Conservation (phyloP, 257 asterid genomes). For the Parsonsia alboflavescens region DNA sequence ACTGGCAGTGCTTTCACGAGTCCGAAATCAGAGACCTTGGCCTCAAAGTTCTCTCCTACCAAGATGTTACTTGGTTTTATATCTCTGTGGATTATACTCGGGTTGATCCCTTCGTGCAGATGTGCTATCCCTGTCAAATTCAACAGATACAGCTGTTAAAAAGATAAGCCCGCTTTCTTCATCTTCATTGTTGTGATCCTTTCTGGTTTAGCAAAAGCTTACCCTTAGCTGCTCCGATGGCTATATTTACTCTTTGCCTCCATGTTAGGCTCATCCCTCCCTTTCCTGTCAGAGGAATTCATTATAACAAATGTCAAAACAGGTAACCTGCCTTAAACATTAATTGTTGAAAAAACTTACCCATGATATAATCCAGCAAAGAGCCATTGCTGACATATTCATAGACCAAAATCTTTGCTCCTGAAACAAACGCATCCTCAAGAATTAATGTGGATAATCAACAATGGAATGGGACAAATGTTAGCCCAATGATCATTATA, state of each 20-base stretch:
- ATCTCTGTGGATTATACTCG: slow-evolving; percentile 71
- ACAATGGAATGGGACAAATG: no score
- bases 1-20: slow-evolving; percentile 62
- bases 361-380: slow-evolving; percentile 61
- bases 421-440: slow-evolving; percentile 21
- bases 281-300: slow-evolving; percentile 35
- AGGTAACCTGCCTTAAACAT: no score
- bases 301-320: no score
- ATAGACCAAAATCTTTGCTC: slow-evolving; percentile 56
- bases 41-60: slow-evolving; percentile 60
- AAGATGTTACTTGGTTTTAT: slow-evolving; percentile 72
- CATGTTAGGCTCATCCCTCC: slow-evolving; percentile 62
- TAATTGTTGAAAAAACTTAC: slow-evolving; percentile 22
- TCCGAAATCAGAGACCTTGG: slow-evolving; percentile 73
- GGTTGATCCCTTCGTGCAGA: slow-evolving; percentile 55
- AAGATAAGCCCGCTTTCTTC: background rate
- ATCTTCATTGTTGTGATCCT: background rate
- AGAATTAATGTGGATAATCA: background rate
- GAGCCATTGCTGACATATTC: slow-evolving; percentile 76
- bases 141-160: background rate
- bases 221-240: slow-evolving; percentile 88
- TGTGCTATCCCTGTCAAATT: slow-evolving; percentile 54
- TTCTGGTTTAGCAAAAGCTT: background rate
- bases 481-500: no score
- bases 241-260: slow-evolving; percentile 69